phyloP scores from a whole-genome alignment of 2,329 filamentous ascomycete genomes.

The Zasmidium angulare region DNA sequence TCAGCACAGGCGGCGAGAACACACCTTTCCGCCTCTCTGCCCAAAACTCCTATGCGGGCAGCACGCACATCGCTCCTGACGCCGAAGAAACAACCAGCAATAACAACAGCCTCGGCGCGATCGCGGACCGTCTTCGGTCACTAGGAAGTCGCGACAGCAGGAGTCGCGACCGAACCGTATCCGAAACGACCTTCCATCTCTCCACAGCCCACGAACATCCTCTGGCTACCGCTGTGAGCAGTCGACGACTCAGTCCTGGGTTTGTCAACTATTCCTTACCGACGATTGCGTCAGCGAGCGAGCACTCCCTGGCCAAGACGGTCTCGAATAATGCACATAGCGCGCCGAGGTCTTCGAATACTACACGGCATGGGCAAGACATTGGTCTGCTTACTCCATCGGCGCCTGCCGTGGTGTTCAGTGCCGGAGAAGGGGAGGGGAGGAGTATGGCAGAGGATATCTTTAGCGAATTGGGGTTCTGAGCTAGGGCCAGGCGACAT shows the following conservation, averaged over 20 bases:
- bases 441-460: conserved; percentile 28
- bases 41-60: conserved; percentile 9
- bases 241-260: conserved; percentile 4
- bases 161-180: not conserved
- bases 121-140: conserved; percentile 8
- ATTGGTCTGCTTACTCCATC: not conserved
- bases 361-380: conserved; percentile 4
- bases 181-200: not conserved
- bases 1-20: conserved; percentile 30
- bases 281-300: conserved; percentile 15
- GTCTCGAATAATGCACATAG: conserved; percentile 5
- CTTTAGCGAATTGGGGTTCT: conserved; percentile 33
- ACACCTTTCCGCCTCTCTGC: conserved; percentile 28
- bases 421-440: conserved; percentile 9
- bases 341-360: not conserved
- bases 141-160: conserved; percentile 3
- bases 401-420: conserved; percentile 5
- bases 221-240: not conserved
- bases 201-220: not conserved
- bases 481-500: not conserved
- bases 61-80: not conserved
- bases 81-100: not conserved
- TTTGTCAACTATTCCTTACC: conserved; percentile 24
- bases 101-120: conserved; percentile 3
- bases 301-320: conserved; percentile 20